phyloP scores from a whole-genome alignment of 2,329 filamentous ascomycete species.

The Dendryphion nanum region DNA sequence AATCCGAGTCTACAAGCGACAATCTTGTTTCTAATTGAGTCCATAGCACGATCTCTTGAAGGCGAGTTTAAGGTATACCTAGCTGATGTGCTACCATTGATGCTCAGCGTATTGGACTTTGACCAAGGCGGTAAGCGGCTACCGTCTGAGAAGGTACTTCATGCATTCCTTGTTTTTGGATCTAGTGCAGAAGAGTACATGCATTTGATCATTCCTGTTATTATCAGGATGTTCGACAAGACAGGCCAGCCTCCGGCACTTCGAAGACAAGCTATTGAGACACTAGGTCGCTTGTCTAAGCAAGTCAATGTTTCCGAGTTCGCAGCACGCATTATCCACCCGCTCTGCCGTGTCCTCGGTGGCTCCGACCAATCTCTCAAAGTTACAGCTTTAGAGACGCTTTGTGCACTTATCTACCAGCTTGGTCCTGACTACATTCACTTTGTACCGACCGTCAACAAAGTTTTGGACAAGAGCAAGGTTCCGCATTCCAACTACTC shows the following conservation, averaged over 20 bases:
- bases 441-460: slow-evolving; percentile 91
- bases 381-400: slow-evolving; percentile 82
- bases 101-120: slow-evolving; percentile 91
- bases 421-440: slow-evolving; percentile 93
- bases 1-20: slow-evolving; percentile 82
- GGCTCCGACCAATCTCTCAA: slow-evolving; percentile 71
- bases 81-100: slow-evolving; percentile 81
- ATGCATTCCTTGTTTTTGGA: slow-evolving; percentile 94
- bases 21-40: slow-evolving; percentile 87
- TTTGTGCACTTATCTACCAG: slow-evolving; percentile 94
- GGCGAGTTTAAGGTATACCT: slow-evolving; percentile 98
- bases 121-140: slow-evolving; percentile 73
- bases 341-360: slow-evolving; percentile 77
- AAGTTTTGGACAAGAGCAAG: slow-evolving; percentile 72
- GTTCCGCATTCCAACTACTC: slow-evolving; percentile 91
- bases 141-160: slow-evolving; percentile 85
- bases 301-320: slow-evolving; percentile 98
- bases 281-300: slow-evolving; percentile 87
- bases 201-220: slow-evolving; percentile 95
- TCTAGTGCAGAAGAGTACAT: slow-evolving; percentile 97
- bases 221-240: slow-evolving; percentile 92
- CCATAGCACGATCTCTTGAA: slow-evolving; percentile 88
- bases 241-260: slow-evolving; percentile 75
- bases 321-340: slow-evolving; percentile 93
- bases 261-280: slow-evolving; percentile 88